Conservation (phyloP, 2,329 filamentous ascomycete species). For the Monosporascus cannonballus region DNA sequence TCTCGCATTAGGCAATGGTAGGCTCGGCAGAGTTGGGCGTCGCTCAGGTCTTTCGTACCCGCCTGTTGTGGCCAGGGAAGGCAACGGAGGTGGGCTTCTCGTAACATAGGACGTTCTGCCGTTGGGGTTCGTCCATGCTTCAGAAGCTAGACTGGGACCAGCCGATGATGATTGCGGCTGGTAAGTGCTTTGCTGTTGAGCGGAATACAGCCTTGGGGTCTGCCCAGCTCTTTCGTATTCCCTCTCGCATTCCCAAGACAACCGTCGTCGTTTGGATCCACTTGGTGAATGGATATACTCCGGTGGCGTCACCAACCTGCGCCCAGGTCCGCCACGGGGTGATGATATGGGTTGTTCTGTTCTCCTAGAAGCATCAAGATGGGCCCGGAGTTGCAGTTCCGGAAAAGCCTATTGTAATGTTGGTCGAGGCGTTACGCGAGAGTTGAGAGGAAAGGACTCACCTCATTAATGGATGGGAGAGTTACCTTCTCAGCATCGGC, state of each 20-base stretch:
- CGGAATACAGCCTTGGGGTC: slow-evolving; percentile 41
- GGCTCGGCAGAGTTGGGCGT: slow-evolving; percentile 34
- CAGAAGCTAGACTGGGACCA: slow-evolving; percentile 19
- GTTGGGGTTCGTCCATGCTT: slow-evolving; percentile 30
- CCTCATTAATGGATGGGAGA: slow-evolving; percentile 49
- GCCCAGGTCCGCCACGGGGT: slow-evolving; percentile 22
- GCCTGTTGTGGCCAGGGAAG: slow-evolving; percentile 26
- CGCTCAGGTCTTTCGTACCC: slow-evolving; percentile 28
- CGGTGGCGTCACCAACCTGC: slow-evolving; percentile 30
- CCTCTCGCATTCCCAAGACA: slow-evolving; percentile 35
- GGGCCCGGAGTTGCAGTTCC: slow-evolving; percentile 33
- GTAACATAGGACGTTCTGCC: slow-evolving; percentile 29
- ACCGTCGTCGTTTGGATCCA: slow-evolving; percentile 41
- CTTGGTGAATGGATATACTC: slow-evolving; percentile 45
- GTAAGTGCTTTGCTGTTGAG: slow-evolving; percentile 19
- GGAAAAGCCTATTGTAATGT: slow-evolving; percentile 35
- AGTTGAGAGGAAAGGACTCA: slow-evolving; percentile 18
- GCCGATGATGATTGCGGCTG: slow-evolving; percentile 31
- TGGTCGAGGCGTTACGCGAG: slow-evolving; percentile 8
- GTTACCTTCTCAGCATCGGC: slow-evolving; percentile 35
- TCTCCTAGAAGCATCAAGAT: slow-evolving; percentile 26
- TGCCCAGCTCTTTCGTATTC: slow-evolving; percentile 35
- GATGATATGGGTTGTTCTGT: slow-evolving; percentile 28
- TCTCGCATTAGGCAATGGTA: slow-evolving; percentile 35
- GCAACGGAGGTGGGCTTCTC: slow-evolving; percentile 23